Conservation (phyloP, 345 rosid genomes). For the Citrus hindsii region DNA sequence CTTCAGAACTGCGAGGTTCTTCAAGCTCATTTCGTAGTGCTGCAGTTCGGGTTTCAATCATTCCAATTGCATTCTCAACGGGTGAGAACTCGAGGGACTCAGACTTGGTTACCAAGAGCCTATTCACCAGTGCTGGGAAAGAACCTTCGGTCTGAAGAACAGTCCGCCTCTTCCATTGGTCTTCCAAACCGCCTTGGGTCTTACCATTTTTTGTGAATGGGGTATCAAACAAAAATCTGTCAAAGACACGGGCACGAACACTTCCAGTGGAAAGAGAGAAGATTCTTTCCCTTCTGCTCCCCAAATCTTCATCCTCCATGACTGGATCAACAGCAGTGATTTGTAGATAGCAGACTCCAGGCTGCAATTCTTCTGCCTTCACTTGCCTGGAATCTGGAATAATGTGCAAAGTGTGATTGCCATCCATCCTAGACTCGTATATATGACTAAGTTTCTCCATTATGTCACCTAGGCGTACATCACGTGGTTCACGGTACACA, state of each 20-base stretch:
- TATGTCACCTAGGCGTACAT: slow-evolving; percentile 95
- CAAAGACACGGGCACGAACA: slow-evolving; percentile 90
- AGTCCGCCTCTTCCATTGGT: slow-evolving; percentile 98
- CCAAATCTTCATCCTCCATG: slow-evolving; percentile 99
- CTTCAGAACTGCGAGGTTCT: slow-evolving; percentile 99
- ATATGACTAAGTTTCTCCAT: slow-evolving; percentile 99
- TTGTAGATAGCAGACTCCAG: slow-evolving; percentile 92
- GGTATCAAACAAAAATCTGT: slow-evolving; percentile 96
- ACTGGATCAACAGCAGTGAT: slow-evolving; percentile 97
- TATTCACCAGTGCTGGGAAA: slow-evolving; percentile 92
- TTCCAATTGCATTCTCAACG: slow-evolving; percentile 97
- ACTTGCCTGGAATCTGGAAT: slow-evolving; percentile 97
- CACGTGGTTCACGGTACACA: slow-evolving; percentile 94
- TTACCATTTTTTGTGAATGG: slow-evolving; percentile 99
- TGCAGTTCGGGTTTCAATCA: slow-evolving; percentile 97
- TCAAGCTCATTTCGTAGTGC: slow-evolving; percentile 91
- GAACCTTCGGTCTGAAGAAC: slow-evolving; percentile 95
- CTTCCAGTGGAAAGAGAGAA: slow-evolving; percentile 95
- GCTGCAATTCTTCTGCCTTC: slow-evolving; percentile 93
- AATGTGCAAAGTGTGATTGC: slow-evolving; percentile 76
- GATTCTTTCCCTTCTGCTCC: slow-evolving; percentile 94
- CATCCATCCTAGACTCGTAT: slow-evolving; percentile 92
- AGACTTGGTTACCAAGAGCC: slow-evolving; percentile 83
- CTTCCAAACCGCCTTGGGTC: slow-evolving; percentile 97
- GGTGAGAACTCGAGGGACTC: slow-evolving; percentile 99